Conservation (phyloP, 164 flowering plant species). For the Tinospora cordifolia region DNA sequence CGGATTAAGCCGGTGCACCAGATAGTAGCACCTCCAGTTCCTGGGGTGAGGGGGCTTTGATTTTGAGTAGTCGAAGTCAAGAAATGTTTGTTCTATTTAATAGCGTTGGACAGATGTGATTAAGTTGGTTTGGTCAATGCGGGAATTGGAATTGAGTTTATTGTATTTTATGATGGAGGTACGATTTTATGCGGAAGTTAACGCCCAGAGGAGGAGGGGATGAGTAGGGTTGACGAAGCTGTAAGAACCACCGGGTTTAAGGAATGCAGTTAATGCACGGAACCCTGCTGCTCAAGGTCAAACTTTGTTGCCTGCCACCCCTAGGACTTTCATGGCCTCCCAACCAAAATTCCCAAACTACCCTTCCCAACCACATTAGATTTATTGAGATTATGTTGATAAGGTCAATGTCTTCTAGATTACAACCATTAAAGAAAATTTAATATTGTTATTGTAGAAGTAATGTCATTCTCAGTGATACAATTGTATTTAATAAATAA, state of each 20-base stretch:
- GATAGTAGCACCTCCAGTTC: too few species aligned
- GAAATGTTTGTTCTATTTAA: too few species aligned
- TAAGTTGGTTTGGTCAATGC: not conserved
- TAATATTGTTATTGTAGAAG: too few species aligned
- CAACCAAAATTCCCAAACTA: not conserved
- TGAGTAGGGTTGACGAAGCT: not conserved
- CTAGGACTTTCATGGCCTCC: not conserved
- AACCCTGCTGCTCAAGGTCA: not conserved
- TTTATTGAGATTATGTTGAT: too few species aligned
- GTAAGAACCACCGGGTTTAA: not conserved
- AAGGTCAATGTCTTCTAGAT: too few species aligned
- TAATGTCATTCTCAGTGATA: too few species aligned
- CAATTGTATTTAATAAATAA: too few species aligned
- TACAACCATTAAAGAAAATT: too few species aligned
- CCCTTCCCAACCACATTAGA: not conserved
- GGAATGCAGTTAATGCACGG: slow-evolving; percentile 2
- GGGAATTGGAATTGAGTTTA: not conserved
- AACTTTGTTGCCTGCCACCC: not conserved
- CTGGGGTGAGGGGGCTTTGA: too few species aligned
- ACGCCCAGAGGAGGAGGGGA: not conserved
- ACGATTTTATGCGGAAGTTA: not conserved
- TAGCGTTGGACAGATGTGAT: not conserved
- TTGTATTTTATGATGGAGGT: not conserved
- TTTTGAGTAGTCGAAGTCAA: too few species aligned
- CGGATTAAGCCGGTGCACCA: too few species aligned